Evolutionary conservation across 2,329 filamentous ascomycete species (phyloP).

Genomic region (Hymenoscyphus occultus): DNA sequence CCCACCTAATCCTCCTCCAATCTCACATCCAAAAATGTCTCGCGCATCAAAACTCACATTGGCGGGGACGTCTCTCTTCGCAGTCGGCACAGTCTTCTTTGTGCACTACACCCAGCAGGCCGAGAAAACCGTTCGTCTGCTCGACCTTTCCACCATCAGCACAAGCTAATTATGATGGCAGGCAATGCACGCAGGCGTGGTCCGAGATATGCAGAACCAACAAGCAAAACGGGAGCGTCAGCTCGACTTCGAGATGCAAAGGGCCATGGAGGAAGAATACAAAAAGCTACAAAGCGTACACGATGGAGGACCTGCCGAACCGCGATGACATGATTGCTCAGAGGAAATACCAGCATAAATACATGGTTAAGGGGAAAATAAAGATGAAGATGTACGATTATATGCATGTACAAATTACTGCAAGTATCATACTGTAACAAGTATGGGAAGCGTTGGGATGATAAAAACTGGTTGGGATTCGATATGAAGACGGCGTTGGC

Average conservation of each 20-base stretch:
- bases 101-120: slow-evolving; percentile 87
- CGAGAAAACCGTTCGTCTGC: slow-evolving; percentile 70
- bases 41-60: slow-evolving; percentile 85
- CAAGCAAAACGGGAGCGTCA: slow-evolving; percentile 85
- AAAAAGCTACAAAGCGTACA: slow-evolving; percentile 80
- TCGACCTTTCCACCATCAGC: neutral
- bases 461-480: neutral
- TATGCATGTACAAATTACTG: slow-evolving; percentile 1
- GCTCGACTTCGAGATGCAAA: slow-evolving; percentile 92
- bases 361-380: neutral
- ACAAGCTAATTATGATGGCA: slow-evolving; percentile 36
- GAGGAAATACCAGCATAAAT: neutral
- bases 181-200: slow-evolving; percentile 94
- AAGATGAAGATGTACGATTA: slow-evolving; percentile 14
- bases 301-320: slow-evolving; percentile 39
- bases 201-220: slow-evolving; percentile 94
- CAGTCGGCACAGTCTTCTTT: slow-evolving; percentile 72
- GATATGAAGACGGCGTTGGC: neutral
- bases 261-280: slow-evolving; percentile 81
- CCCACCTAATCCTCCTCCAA: neutral
- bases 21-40: slow-evolving; percentile 61
- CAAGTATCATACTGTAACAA: slow-evolving; percentile 6
- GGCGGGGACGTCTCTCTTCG: slow-evolving; percentile 70
- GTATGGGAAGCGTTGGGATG: neutral
- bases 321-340: slow-evolving; percentile 14